These are phyloP conservation scores for Colletotrichum destructivum DNA, from an alignment of 2,329 filamentous ascomycete species.

Conservation along the genomic window DNA sequence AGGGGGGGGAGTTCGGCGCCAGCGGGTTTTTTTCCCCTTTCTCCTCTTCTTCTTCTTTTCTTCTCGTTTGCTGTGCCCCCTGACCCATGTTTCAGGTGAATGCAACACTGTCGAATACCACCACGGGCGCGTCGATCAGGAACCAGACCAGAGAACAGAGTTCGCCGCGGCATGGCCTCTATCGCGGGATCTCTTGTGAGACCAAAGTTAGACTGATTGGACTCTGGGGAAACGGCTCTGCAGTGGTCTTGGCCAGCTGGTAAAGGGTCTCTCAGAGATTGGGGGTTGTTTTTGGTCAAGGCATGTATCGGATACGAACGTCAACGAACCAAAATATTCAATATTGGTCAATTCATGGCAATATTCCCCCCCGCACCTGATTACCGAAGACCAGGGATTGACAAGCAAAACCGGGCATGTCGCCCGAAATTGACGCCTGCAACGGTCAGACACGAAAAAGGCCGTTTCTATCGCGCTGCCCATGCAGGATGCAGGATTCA, in stretches of 20 bases:
- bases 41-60: neutral
- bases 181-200: neutral
- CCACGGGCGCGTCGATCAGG: constrained; percentile 37
- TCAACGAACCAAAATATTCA: neutral
- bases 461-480: neutral
- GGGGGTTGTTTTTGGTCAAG: no score
- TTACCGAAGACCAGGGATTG: constrained; percentile 6
- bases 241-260: neutral
- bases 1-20: constrained; percentile 17
- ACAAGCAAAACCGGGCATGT: constrained; percentile 30
- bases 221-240: constrained; percentile 5
- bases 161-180: constrained; percentile 17
- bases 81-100: constrained; percentile 37
- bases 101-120: neutral
- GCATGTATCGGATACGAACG: neutral
- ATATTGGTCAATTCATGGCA: neutral
- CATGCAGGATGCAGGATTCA: constrained; percentile 1
- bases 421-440: constrained; percentile 35
- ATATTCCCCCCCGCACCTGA: neutral
- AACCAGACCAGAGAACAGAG: constrained; percentile 28
- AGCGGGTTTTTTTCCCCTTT: neutral
- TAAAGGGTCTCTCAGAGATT: no score
- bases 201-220: constrained; percentile 10
- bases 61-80: constrained; percentile 2
- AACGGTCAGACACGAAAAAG: constrained; percentile 15